Evolutionary conservation across 1,284 basidiomycete genomes (phyloP).

Genomic region (Hymenochaete sp.): DNA sequence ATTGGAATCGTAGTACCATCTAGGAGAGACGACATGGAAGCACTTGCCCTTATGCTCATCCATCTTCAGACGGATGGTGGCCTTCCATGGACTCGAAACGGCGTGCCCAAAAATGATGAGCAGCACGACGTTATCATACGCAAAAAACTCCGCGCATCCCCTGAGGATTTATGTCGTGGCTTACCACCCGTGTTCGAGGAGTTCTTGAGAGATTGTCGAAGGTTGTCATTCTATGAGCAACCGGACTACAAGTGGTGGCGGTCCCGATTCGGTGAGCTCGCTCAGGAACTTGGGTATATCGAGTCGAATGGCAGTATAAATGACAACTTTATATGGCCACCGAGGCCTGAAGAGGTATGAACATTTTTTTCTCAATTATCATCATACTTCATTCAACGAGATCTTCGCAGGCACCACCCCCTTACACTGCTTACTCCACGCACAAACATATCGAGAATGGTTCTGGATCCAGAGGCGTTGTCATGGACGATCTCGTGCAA

Average conservation of each 20-base stretch:
- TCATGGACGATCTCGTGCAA: conserved; percentile 6
- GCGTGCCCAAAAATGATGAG: conserved; percentile 56
- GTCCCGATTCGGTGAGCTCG: conserved; percentile 49
- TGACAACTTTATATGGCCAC: conserved; percentile 64
- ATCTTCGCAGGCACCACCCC: neutral
- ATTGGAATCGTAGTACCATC: conserved; percentile 46
- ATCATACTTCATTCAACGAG: neutral
- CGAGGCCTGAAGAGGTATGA: conserved; percentile 35
- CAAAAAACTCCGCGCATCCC: conserved; percentile 46
- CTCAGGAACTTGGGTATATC: conserved; percentile 44
- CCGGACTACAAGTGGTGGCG: conserved; percentile 61
- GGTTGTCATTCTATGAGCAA: conserved; percentile 53
- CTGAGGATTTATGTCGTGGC: conserved; percentile 61
- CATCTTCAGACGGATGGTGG: conserved; percentile 69
- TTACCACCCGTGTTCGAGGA: conserved; percentile 65
- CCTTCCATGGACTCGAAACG: conserved; percentile 66
- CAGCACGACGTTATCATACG: conserved; percentile 54
- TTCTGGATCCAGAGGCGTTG: too few species aligned
- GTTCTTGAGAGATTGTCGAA: conserved; percentile 59
- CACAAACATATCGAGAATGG: neutral
- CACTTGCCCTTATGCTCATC: conserved; percentile 65
- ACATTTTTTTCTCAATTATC: conserved; percentile 32
- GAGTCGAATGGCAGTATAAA: conserved; percentile 27
- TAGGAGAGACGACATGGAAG: conserved; percentile 68
- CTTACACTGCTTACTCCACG: neutral